Base-by-base conservation (phyloP, 2,329 filamentous ascomycete species). In the Pestalotiopsis sp. region DNA sequence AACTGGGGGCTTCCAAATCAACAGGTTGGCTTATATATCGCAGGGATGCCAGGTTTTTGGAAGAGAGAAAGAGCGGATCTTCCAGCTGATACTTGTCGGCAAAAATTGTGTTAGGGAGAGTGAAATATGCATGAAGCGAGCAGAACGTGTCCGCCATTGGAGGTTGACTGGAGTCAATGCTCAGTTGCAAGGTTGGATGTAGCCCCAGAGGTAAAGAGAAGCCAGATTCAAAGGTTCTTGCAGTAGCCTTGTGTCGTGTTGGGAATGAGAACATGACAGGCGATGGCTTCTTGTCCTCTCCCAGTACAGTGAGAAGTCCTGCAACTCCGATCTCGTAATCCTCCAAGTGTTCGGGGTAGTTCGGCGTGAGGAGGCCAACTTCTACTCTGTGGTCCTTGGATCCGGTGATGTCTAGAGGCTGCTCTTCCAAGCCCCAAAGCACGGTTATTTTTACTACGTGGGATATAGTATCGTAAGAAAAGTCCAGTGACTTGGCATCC, bases 1-100 rank as follows among this genome's bases (percentile, higher is more conserved):
- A 98, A 74, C 92, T 91, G 1, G 95, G 95, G 0, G 94, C 94
- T 82, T 98, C 95, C 66, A 98, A 90, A 73, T 98, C 95, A 6
- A 95, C 92, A 23, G 93, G 93, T 13, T 92, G 88, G 31, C 90
- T 90, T 14, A 93, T 86, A 71, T 91, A 89, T 59, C 86, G 90
- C 56, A 97, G 82, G 2, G 87, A 83, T 2, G 86, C 84, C 23
- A 98, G 86, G 76, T 97, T 93, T 75, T 97, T 94, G 0, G 93
- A 95, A 3, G 89, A 80, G 38, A 97, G 86, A 81, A 97, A 96
- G 4, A 97, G 85, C 0, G 87, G 80, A 78, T 95, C 93, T 27
- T 84, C 85, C 70, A 98, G 87, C 80, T 97, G 94, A 81, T 97
- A 97, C 76, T 91, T 91, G 83, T 98, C 95, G 52, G 92, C 89